Evolutionary conservation across 768 basidiomycete species (phyloP).

Genomic region (Mycena galopus): DNA sequence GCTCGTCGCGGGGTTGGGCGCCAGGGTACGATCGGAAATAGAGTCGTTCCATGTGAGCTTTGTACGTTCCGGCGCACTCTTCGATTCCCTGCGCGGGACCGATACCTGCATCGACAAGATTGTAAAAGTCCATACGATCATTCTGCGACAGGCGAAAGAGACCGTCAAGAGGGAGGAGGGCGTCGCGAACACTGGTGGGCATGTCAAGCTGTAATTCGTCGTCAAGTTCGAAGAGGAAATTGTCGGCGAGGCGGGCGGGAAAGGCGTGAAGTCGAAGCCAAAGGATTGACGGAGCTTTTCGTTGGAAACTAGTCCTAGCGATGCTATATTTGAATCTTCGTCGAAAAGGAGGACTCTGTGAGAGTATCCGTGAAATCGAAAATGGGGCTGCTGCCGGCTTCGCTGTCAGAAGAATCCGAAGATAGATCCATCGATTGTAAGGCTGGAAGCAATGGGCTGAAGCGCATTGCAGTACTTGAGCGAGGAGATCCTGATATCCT

Average conservation of each 20-base stretch:
- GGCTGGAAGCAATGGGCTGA: conserved; percentile 18
- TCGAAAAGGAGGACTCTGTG: conserved; percentile 21
- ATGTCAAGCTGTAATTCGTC: conserved; percentile 8
- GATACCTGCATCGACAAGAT: conserved; percentile 26
- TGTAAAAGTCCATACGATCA: conserved; percentile 31
- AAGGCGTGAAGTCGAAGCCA: conserved; percentile 15
- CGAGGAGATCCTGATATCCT: background rate
- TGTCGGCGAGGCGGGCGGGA: conserved; percentile 8
- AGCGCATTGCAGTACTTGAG: background rate
- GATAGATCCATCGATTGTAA: conserved; percentile 17
- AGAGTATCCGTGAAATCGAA: conserved; percentile 14
- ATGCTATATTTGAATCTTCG: conserved; percentile 15
- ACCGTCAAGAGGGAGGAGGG: conserved; percentile 24
- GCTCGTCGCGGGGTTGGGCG: background rate
- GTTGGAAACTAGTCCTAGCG: conserved; percentile 12
- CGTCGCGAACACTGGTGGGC: background rate
- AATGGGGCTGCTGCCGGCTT: conserved; percentile 19
- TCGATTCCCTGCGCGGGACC: conserved; percentile 20
- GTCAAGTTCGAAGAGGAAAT: conserved; percentile 15
- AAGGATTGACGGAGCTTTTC: conserved; percentile 24
- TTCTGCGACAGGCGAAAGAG: conserved; percentile 22
- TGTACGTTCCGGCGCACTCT: conserved; percentile 31
- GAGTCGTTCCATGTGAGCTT: conserved; percentile 28
- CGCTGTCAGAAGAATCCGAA: conserved; percentile 23
- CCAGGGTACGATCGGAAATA: conserved; percentile 12